A percentile compares a stretch with the other conserved stretches of the same genome.
Conservation (phyloP, 306 rosid species). For the Cucurbita moschata region DNA sequence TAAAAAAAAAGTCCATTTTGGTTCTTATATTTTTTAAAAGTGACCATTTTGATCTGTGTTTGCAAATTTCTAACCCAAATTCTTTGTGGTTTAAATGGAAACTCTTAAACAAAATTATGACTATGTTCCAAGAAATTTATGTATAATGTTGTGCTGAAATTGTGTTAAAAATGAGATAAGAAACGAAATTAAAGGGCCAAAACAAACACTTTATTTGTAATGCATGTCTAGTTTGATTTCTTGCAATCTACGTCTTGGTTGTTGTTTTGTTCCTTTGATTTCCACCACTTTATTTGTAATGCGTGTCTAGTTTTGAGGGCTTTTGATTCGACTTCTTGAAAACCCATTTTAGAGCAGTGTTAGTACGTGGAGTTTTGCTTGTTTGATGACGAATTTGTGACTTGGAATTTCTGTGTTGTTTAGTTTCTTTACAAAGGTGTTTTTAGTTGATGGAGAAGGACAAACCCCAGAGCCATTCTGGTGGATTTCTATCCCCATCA, state of each 20-base stretch:
- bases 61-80: no score
- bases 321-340: background rate
- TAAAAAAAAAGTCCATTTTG: background rate
- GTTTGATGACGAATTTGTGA: background rate
- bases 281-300: background rate
- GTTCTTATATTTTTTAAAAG: background rate
- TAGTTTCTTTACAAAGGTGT: background rate
- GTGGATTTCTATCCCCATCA: slow-evolving; percentile 62
- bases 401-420: background rate
- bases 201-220: background rate
- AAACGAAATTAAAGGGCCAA: no score
- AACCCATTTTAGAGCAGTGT: background rate
- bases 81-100: no score
- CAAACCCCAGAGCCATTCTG: slow-evolving; percentile 43
- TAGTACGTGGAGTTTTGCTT: background rate
- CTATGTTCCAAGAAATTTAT: no score
- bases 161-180: no score
- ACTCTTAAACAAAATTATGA: no score
- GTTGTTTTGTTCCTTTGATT: background rate
- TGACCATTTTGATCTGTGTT: background rate
- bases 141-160: no score
- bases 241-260: background rate
- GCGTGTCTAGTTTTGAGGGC: background rate
- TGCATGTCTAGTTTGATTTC: background rate
- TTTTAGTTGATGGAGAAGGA: slow-evolving; percentile 51